Base-by-base conservation (phyloP, 1,284 basidiomycete genomes). In the Neolentinus lepideus region DNA sequence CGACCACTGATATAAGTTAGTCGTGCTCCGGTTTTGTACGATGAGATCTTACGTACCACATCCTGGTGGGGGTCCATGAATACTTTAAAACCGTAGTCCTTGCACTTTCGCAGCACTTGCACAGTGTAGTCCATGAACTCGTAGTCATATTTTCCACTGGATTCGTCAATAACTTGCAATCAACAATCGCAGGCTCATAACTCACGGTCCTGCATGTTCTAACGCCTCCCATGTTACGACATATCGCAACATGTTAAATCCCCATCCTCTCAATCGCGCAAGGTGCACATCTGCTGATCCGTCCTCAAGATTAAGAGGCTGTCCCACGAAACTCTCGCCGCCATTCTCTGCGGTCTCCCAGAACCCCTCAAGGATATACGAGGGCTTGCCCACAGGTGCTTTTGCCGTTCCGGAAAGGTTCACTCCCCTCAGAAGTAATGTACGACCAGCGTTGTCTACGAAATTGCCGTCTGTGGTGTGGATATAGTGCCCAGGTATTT, bases 51-150 rank as follows among this genome's bases (percentile, higher is more conserved):
- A 83, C 94, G 69, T 67, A 97, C 94, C 35, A 85, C 82, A 67
- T 99, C 96, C 73, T 98, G 96, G 71, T 99, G 96, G 3, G 96
- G 95, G 68, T 98, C 94, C 80, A 99, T 88, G 70, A 85, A 97
- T 3, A 98, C 83, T 61, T 83, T 84, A 72, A 99, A 98, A n/a
- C 96, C 96, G 66, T 91, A 91, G 56, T 93, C 85, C 67, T 95
- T 95, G 75, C 93, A 93, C 70, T 94, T 95, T 46, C 83, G 79
- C 16, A 98, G 77, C 0, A 97, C 90, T 19, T 81, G 81, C 22
- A 98, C 80, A 2, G 88, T 90, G 65, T 98, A 98, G 63, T 96
- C 90, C 76, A 98, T 93, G 68, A 88, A 98, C 38, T 90, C 91
- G 57, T 85, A 76, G 68, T 99, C 96, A 66, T 95, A 98, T 65